Evolutionary conservation across 2,329 filamentous ascomycete species (phyloP), one percentile per base, ranked within the genome.

Genomic region (Colletotrichum navitas): DNA sequence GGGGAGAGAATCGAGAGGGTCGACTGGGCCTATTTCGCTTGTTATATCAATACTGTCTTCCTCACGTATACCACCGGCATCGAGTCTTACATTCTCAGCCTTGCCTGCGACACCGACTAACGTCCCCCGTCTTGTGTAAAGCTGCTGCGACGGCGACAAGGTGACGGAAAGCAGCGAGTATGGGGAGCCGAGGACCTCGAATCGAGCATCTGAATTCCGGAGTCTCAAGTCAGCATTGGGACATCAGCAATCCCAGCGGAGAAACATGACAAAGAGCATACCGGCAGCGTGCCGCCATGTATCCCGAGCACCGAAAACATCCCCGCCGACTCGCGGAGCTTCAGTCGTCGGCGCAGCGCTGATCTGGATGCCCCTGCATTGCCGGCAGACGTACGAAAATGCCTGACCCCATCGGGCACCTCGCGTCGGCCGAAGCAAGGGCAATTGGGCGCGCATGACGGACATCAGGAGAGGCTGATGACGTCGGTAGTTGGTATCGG

Each of bases 81-180:
- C 16, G 18, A 21, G 34, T 55, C 87, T 77, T 83, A 96, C 94
- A 88, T 97, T 97, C 79, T 98, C 94, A 68, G 94, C 87, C 80
- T 97, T 95, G 76, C 96, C 96, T 77, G 93, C 94, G 71, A 98
- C 89, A 58, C 92, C 95, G 65, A 98, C 93, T 62, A 99, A 86
- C 1, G 95, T 97, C 65, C 97, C 97, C 77, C 94, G 91, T 76
- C 95, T 90, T 29, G 96, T 98, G 82, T 96, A 98, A 61, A 99
- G 90, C 77, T 93, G 92, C 81, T 98, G 95, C 41, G 95, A 98
- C 52, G 96, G 93, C 45, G 96, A 97, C 63, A 99, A 89, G 10
- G 92, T 94, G 75, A 97, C 95, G 29, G 95, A 98, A 76, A 99
- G 91, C 74, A 99, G 90, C 66, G 96, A 98, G 82, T 96, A 96